Evolutionary conservation across 2,329 filamentous ascomycete genomes (phyloP), one percentile per base, ranked within the genome.

Genomic region (Hypoxylon sp.): DNA sequence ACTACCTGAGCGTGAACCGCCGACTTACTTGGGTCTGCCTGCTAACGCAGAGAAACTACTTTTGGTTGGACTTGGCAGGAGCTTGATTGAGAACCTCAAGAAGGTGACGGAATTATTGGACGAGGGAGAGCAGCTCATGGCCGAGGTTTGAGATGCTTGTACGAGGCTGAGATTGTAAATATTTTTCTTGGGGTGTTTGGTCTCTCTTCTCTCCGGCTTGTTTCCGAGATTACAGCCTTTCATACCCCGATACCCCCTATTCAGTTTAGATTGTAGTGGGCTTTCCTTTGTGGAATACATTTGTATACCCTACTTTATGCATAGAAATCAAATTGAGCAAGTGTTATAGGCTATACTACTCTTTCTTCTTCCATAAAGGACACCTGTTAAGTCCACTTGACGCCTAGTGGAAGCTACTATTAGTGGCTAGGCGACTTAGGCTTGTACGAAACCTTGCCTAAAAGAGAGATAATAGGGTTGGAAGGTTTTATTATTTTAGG

Each of bases 21-120:
- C 96, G 3, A 97, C 94, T 0, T 99, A 97, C 77, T 85, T 99
- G 14, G 96, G 96, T 21, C 81, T 99, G 71, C 96, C 96, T 34
- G 93, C 93, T 27, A 97, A 99, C 78, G 96, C 96, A 19, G 96
- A 99, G 88, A 99, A 98, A 81, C 78, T 99, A 76, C 80, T 99
- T 73, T 85, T 99, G 30, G 92, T 97, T 12, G 94, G 93, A 2
- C 89, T 97, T 74, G 96, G 95, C 45, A 87, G 88, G 75, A 92
- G 90, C 74, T 90, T 97, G 87, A 90, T 97, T 73, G 87, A 86
- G 69, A 94, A 97, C 78, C 74, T 98, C 78, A 90, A 90, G 76
- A 92, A 90, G 78, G 92, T 99, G 55, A 92, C 92, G 68, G 91
- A 93, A 71, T 84, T 97, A 79, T 80, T 99, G 75, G 95, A 99